phyloP scores from a whole-genome alignment of 352 stramenopile species.

The Pythium diclinum region DNA sequence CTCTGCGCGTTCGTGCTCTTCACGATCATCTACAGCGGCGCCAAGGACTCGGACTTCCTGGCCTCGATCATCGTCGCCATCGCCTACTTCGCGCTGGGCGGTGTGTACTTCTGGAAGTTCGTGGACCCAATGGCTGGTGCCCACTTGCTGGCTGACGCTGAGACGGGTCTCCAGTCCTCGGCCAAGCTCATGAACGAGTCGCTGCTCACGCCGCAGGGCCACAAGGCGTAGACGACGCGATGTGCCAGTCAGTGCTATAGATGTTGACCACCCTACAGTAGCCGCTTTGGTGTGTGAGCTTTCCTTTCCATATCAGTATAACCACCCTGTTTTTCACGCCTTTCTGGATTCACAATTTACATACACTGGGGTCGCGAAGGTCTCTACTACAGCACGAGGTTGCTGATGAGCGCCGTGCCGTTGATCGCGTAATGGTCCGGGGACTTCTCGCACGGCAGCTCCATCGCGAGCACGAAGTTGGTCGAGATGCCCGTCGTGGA shows the following conservation, averaged over 20 bases:
- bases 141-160: conserved; percentile 20
- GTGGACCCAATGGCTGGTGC: conserved; percentile 12
- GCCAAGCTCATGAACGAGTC: conserved; percentile 27
- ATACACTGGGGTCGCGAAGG: neutral
- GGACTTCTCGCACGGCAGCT: conserved; percentile 70
- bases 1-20: conserved; percentile 44
- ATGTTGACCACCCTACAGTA: neutral
- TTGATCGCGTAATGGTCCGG: conserved; percentile 88
- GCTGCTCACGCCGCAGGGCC: conserved; percentile 25
- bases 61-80: conserved; percentile 48
- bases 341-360: neutral
- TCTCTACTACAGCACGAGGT: conserved; percentile 40
- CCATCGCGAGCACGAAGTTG: conserved; percentile 91
- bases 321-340: neutral
- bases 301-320: neutral
- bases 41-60: conserved; percentile 52
- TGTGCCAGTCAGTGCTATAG: neutral
- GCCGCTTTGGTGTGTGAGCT: neutral
- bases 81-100: conserved; percentile 46
- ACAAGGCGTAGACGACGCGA: conserved; percentile 4
- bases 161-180: conserved; percentile 13
- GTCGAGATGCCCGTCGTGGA: conserved; percentile 92
- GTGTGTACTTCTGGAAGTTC: conserved; percentile 29
- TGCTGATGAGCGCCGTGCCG: conserved; percentile 87
- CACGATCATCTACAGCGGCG: conserved; percentile 64